Conservation (phyloP, 1,139 yeast genomes). For the Suhomyces wounanorum region DNA sequence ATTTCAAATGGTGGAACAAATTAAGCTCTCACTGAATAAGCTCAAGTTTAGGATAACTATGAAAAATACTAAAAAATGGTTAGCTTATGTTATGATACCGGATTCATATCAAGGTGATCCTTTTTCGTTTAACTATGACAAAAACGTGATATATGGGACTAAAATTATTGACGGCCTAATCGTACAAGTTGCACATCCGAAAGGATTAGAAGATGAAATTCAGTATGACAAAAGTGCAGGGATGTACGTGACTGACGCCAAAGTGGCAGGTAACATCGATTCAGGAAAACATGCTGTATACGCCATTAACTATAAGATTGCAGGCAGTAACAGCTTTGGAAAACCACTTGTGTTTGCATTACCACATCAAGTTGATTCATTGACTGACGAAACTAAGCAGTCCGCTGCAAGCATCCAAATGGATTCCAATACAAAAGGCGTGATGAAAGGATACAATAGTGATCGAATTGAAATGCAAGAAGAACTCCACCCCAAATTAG, state of each 20-base stretch:
- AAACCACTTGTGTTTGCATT: slow-evolving; percentile 62
- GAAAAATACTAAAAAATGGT: too few relatives aligned
- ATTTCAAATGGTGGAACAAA: too few relatives aligned
- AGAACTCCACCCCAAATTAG: slow-evolving; percentile 48
- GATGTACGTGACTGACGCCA: slow-evolving; percentile 37
- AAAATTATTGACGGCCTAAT: too few relatives aligned
- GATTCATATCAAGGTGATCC: too few relatives aligned
- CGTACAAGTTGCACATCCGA: too few relatives aligned
- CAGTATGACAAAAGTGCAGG: slow-evolving; percentile 40
- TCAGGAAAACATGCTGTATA: slow-evolving; percentile 49
- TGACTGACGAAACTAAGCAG: slow-evolving; percentile 26
- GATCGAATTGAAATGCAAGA: slow-evolving; percentile 40
- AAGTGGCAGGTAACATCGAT: slow-evolving; percentile 29
- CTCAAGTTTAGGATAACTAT: too few relatives aligned
- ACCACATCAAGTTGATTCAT: slow-evolving; percentile 54
- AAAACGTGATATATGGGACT: too few relatives aligned
- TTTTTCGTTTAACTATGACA: too few relatives aligned
- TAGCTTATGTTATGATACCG: too few relatives aligned
- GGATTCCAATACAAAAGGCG: slow-evolving; percentile 67
- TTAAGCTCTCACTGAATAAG: too few relatives aligned
- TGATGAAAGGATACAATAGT: slow-evolving; percentile 55
- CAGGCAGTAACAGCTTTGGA: slow-evolving; percentile 55
- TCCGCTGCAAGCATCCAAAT: slow-evolving; percentile 51
- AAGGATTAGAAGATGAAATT: slow-evolving; percentile 17
- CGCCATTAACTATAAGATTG: slow-evolving; percentile 51